phyloP scores from a whole-genome alignment of 331 rosid species.

The Acacia pycnantha region DNA sequence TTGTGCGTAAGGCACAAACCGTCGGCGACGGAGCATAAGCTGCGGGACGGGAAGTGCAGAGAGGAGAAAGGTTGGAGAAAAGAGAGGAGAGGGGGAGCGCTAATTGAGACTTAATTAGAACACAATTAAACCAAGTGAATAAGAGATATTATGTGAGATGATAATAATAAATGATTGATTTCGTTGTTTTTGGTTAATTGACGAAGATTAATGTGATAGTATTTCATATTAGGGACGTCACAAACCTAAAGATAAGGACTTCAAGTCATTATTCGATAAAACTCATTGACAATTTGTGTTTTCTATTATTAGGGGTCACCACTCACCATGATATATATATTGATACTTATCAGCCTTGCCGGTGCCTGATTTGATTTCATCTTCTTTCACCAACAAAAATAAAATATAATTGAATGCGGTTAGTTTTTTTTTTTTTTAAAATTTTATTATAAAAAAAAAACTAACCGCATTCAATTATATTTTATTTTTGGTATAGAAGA shows the following conservation, averaged over 20 bases:
- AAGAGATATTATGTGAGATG: background rate
- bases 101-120: background rate
- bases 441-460: too few species aligned
- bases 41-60: too few species aligned
- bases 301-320: background rate
- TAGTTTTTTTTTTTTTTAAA: too few species aligned
- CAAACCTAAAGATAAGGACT: background rate
- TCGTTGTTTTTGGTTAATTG: background rate
- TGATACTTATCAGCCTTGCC: background rate
- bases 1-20: too few species aligned
- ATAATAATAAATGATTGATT: background rate
- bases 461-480: background rate
- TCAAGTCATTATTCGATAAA: background rate
- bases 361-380: background rate
- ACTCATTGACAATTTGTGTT: background rate
- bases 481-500: background rate
- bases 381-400: background rate
- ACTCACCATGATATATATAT: background rate
- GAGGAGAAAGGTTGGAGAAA: too few species aligned
- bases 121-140: background rate
- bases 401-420: too few species aligned
- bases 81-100: too few species aligned
- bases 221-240: background rate
- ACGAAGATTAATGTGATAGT: background rate
- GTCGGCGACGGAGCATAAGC: too few species aligned